Evolutionary conservation across 805 yeast species (phyloP), one percentile per base, ranked within the genome.

Genomic region (Candida nemodendra): DNA sequence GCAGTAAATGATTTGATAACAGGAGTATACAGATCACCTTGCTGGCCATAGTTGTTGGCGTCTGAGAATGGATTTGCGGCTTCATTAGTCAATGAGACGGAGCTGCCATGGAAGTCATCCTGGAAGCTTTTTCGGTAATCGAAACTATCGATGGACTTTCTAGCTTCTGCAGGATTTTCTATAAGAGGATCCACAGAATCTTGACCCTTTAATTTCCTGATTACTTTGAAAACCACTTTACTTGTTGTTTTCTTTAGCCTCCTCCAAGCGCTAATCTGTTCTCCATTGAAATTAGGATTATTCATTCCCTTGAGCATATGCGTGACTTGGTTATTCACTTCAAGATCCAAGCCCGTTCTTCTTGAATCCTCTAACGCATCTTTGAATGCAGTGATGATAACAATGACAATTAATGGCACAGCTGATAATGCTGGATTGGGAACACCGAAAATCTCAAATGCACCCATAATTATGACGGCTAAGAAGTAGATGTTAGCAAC

Each of bases 401-500:
- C 86, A 62, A 85, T 84, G 30, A 82, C 91, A 59, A 84, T 79
- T 57, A 85, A 71, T 2, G 95, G 95, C 21, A 83, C 91, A 5
- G 85, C 80, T 8, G 84, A 72, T 33, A 85, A 56, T 2, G 78
- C 86, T 1, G 95, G 95, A 41, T 73, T 77, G 3, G 89, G 83
- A 21, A 85, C 95, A 57, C 95, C 95, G 59, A 85, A 85, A 27
- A 85, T 80, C 35, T 72, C 69, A 57, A 84, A 83, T 2, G 76
- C 84, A 43, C 96, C 96, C 45, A 91, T 64, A 47, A 91, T 81
- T 54, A 82, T 82, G 64, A 87, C 69, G 24, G 79, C 66, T 52
- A 91, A 66, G 72, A 91, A 91, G 67, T 89, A 91, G 34, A 87
- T 68, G 63, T 91, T 91, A 30, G 99, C 99, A 45, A 90, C 77